Evolutionary conservation across 2,329 filamentous ascomycete species (phyloP), one percentile per base, ranked within the genome.

Genomic region (Calonectria hawksworthii): DNA sequence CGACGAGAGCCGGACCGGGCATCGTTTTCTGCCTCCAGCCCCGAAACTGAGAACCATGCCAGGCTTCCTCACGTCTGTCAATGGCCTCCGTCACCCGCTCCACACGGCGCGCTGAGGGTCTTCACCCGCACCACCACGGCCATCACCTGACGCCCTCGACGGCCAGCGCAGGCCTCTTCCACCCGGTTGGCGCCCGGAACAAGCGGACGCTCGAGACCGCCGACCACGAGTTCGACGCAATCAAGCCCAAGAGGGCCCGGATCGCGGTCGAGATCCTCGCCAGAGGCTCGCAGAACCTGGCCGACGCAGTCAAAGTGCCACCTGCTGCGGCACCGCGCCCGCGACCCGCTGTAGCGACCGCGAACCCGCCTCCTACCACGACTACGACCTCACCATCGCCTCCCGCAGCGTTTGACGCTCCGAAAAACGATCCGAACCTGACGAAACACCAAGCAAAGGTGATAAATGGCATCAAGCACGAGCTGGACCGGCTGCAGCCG

Each of bases 381-480:
- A 70, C 73, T 73, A 63, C 72, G 68, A 74, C 72, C 65, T 61
- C 71, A 23, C 56, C 59, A 30, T 44, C 68, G 21, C 54, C 63
- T 30, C 56, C 70, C 21, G 36, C 74, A n/a, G 67, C 78, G 64
- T 76, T 66, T 51, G 61, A 64, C 36, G 65, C 76, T n/a, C 51
- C 76, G 32, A 80, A 83, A 54, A 75, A 79, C 68, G 81, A 84
- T 67, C 75, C 78, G 64, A 81, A 77, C 76, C 76, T 86, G 68
- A 89, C 88, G 78, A 90, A 88, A 83, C 88, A 91, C 75, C 88
- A 89, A 80, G 87, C 89, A 77, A 93, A 92, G 83, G 89, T 90
- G 68, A 88, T 87, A 79, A 92, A 92, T 87, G 91, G 91, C 77
- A 89, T 92, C 75, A 90, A 88, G 80, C 90, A 92, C 82, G 91